phyloP scores from a whole-genome alignment of 495 filamentous ascomycete genomes.

The Pyrenula aspistea region DNA sequence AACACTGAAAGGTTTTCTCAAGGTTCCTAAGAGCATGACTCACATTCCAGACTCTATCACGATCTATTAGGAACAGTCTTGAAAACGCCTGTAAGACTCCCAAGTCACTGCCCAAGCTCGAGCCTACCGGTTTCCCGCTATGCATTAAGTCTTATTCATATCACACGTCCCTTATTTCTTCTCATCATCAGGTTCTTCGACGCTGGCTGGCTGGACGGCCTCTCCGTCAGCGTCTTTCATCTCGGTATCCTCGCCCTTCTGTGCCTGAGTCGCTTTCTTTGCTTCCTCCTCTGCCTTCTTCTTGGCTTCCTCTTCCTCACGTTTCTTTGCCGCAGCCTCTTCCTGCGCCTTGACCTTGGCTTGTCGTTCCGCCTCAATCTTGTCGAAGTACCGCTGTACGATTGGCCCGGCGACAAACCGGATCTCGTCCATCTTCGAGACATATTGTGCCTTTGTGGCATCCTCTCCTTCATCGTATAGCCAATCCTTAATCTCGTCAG shows the following conservation, averaged over 20 bases:
- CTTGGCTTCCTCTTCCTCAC: slow-evolving; percentile 55
- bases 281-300: slow-evolving; percentile 40
- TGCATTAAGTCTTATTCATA: not conserved
- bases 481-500: slow-evolving; percentile 61
- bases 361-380: slow-evolving; percentile 79
- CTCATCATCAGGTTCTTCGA: slow-evolving; percentile 24
- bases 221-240: slow-evolving; percentile 43
- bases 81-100: not conserved
- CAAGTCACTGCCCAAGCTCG: not conserved
- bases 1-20: too few relatives aligned
- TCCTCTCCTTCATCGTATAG: slow-evolving; percentile 97
- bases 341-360: slow-evolving; percentile 63
- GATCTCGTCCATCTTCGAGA: slow-evolving; percentile 92
- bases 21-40: not conserved
- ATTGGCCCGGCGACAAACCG: slow-evolving; percentile 82
- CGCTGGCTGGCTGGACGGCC: slow-evolving; percentile 23
- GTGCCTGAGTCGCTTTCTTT: slow-evolving; percentile 36
- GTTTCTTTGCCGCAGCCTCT: slow-evolving; percentile 72
- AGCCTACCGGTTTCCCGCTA: not conserved
- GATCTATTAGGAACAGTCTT: not conserved
- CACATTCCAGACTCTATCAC: not conserved
- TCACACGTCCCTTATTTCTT: slow-evolving; percentile 2
- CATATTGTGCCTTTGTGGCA: slow-evolving; percentile 83
- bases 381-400: slow-evolving; percentile 89
- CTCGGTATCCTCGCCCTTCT: slow-evolving; percentile 37